phyloP scores from a whole-genome alignment of 768 basidiomycete genomes.

The Suillus ampliporus region DNA sequence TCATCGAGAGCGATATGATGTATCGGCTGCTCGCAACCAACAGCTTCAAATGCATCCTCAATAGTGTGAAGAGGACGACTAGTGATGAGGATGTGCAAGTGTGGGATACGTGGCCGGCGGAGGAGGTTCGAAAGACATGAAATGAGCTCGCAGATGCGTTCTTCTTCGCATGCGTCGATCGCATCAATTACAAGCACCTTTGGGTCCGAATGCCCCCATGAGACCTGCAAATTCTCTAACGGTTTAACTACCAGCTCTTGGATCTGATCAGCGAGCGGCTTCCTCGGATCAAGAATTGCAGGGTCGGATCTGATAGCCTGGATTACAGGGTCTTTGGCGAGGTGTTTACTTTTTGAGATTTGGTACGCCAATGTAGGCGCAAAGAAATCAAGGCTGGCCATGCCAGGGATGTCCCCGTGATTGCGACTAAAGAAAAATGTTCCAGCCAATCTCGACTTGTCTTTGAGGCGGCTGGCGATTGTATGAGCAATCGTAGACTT shows the following conservation, averaged over 20 bases:
- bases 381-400: background rate
- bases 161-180: constrained; percentile 1
- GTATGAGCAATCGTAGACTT: constrained; percentile 6
- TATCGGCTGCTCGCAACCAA: background rate
- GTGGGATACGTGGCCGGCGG: background rate
- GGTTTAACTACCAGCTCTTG: background rate
- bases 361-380: constrained; percentile 5
- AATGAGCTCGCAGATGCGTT: background rate
- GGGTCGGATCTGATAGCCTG: constrained; percentile 1
- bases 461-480: background rate
- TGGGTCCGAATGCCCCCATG: background rate
- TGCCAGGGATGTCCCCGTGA: background rate
- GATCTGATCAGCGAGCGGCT: background rate
- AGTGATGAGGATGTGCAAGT: constrained; percentile 1
- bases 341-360: background rate
- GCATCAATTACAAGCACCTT: constrained; percentile 7
- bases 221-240: background rate
- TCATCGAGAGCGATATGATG: background rate
- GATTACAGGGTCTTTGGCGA: background rate
- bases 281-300: constrained; percentile 4
- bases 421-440: constrained; percentile 1
- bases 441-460: background rate
- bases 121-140: background rate
- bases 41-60: background rate
- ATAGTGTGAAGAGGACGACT: background rate